Evolutionary conservation across 257 asterid species (phyloP).

Genomic region (Hygrophila difformis): DNA sequence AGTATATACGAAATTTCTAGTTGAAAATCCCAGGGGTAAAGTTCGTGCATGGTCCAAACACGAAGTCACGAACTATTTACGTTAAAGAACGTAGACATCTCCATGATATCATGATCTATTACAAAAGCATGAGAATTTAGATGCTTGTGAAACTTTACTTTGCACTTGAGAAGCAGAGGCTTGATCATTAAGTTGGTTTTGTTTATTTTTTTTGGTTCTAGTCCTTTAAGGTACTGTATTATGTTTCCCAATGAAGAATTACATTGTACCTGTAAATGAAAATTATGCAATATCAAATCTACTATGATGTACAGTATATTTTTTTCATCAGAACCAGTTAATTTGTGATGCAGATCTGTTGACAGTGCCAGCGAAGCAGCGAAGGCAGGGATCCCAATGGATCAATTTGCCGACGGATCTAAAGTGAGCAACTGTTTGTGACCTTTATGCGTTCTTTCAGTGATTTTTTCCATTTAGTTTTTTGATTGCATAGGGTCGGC

Average conservation of each 20-base stretch:
- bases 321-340: slow-evolving; percentile 23
- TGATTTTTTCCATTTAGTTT: too few species aligned
- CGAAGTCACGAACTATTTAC: background rate
- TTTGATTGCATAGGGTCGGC: too few species aligned
- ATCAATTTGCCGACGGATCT: slow-evolving; percentile 32
- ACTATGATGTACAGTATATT: too few species aligned
- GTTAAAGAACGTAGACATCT: background rate
- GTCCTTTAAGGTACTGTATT: background rate
- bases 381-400: slow-evolving; percentile 76
- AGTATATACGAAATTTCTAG: too few species aligned
- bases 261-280: background rate
- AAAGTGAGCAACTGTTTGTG: slow-evolving; percentile 27
- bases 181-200: too few species aligned
- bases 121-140: too few species aligned
- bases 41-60: background rate
- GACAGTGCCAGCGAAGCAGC: slow-evolving; percentile 82
- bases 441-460: too few species aligned
- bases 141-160: background rate
- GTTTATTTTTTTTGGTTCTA: background rate
- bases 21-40: background rate
- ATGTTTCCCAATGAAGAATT: background rate
- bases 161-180: too few species aligned
- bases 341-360: slow-evolving; percentile 53
- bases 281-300: background rate
- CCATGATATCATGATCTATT: too few species aligned